Evolutionary conservation across 2,329 filamentous ascomycete species (phyloP).

Genomic region (Biscogniauxia mediterranea): DNA sequence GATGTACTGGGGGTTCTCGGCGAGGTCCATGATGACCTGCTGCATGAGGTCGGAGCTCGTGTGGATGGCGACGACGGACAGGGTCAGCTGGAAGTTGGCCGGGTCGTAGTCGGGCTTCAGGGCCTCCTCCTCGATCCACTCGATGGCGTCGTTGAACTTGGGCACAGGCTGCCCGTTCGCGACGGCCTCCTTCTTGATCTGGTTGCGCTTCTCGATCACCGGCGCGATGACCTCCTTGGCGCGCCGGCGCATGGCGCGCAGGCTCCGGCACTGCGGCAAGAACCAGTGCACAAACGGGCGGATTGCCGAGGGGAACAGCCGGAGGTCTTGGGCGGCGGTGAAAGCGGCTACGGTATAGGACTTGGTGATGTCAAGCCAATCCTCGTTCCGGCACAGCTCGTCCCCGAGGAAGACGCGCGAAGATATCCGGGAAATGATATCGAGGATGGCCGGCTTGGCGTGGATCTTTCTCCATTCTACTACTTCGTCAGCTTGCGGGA

Average conservation of each 20-base stretch:
- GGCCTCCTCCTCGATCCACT: conserved; percentile 38
- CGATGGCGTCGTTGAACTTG: conserved; percentile 34
- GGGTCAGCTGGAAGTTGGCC: conserved; percentile 28
- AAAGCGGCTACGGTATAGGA: conserved; percentile 38
- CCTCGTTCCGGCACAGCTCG: conserved; percentile 41
- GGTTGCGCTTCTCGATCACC: conserved; percentile 21
- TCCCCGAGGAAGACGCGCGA: conserved; percentile 46
- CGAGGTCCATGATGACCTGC: conserved; percentile 41
- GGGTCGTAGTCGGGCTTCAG: conserved; percentile 30
- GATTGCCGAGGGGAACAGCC: conserved; percentile 36
- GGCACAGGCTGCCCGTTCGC: conserved; percentile 17
- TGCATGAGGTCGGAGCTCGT: conserved; percentile 35
- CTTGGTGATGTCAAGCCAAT: conserved; percentile 42
- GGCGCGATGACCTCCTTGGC: conserved; percentile 26
- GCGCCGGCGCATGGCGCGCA: conserved; percentile 30
- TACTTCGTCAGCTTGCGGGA: too few relatives aligned
- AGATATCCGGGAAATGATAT: conserved; percentile 44
- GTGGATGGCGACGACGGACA: conserved; percentile 37
- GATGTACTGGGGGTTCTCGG: conserved; percentile 39
- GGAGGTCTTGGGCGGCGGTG: conserved; percentile 33
- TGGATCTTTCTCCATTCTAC: conserved; percentile 40
- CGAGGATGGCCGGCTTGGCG: conserved; percentile 32
- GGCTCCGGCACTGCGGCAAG: conserved; percentile 36
- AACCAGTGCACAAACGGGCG: conserved; percentile 42
- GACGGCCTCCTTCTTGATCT: conserved; percentile 15